Evolutionary conservation across 768 basidiomycete genomes (phyloP).

Genomic region (Boletus pseudopeckii): DNA sequence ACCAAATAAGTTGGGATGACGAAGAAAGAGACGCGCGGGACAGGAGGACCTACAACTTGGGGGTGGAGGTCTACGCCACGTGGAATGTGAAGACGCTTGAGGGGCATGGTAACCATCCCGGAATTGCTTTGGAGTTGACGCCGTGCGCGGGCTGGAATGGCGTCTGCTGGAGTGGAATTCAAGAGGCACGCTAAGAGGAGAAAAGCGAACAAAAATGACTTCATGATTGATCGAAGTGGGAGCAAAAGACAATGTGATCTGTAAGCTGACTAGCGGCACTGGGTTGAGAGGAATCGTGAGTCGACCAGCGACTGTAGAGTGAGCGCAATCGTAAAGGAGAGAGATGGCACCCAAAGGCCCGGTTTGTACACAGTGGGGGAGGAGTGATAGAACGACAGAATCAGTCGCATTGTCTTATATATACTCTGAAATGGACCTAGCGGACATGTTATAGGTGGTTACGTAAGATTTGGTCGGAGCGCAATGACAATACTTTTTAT

Average conservation of each 20-base stretch:
- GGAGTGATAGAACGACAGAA: neutral
- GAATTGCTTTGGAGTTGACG: slow-evolving; percentile 14
- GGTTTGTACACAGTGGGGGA: neutral
- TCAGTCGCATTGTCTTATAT: slow-evolving; percentile 6
- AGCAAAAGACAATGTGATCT: neutral
- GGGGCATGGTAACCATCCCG: slow-evolving; percentile 40
- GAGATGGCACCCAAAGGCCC: slow-evolving; percentile 21
- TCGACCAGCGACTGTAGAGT: slow-evolving; percentile 19
- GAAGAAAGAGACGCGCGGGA: neutral
- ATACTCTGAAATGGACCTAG: neutral
- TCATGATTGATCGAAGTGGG: slow-evolving; percentile 40
- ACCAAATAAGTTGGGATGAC: neutral
- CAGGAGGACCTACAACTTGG: slow-evolving; percentile 37
- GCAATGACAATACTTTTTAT: neutral
- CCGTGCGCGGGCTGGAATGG: slow-evolving; percentile 18
- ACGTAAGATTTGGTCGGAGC: slow-evolving; percentile 11
- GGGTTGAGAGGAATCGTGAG: neutral
- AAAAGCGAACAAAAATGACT: slow-evolving; percentile 45
- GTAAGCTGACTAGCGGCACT: slow-evolving; percentile 12
- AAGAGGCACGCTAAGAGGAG: slow-evolving; percentile 53
- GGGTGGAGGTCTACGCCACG: slow-evolving; percentile 37
- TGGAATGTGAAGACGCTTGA: slow-evolving; percentile 35
- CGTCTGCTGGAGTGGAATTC: slow-evolving; percentile 35
- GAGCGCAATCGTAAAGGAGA: slow-evolving; percentile 6
- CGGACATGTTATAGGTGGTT: neutral